Percentiles rank a stretch among this genome's conserved stretches.
Conservation (phyloP, 495 filamentous ascomycete genomes). For the Hyaloscypha variabilis region DNA sequence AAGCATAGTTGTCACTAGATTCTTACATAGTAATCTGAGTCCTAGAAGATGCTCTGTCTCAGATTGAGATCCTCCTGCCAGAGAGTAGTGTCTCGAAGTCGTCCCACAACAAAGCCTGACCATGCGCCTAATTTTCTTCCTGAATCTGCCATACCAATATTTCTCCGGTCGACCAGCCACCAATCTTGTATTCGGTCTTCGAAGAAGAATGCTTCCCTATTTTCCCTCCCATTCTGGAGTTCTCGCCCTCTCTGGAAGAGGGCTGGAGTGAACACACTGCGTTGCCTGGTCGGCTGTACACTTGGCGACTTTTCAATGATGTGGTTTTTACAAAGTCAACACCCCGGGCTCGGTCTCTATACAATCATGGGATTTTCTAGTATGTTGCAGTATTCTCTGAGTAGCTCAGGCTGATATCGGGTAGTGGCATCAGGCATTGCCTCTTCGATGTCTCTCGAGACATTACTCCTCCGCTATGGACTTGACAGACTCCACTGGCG, state of each 20-base stretch:
- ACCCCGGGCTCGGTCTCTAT: background rate
- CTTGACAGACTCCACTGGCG: background rate
- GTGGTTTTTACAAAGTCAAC: background rate
- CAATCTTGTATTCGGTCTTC: background rate
- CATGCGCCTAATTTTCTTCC: background rate
- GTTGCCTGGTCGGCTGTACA: background rate
- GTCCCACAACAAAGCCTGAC: background rate
- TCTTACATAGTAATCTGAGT: too few species aligned
- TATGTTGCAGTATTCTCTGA: background rate
- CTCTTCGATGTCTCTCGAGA: background rate
- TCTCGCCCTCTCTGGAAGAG: background rate
- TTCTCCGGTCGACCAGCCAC: background rate
- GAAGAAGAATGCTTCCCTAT: background rate
- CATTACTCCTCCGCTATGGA: background rate
- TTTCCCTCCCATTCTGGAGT: background rate
- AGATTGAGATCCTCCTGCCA: background rate
- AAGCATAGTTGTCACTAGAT: background rate
- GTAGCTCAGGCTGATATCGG: background rate
- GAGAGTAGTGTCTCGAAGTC: background rate
- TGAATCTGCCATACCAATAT: background rate
- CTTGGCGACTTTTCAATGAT: background rate
- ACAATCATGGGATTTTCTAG: background rate
- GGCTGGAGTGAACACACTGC: background rate
- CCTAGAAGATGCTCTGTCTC: background rate
- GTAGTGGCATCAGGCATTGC: background rate